Conservation (phyloP, 2,329 filamentous ascomycete species). For the Bipolaris gigantea region DNA sequence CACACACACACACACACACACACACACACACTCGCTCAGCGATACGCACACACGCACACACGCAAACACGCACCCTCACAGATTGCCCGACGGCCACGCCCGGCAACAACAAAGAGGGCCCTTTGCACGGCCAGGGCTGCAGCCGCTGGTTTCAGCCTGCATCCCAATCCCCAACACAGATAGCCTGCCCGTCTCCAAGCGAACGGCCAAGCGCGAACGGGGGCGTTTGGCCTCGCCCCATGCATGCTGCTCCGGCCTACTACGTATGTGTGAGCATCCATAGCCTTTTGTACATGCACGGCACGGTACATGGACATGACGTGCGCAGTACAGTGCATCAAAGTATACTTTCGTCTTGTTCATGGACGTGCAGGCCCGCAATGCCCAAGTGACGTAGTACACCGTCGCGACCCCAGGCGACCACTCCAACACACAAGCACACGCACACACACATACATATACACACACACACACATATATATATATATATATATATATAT, state of each 20-base stretch:
- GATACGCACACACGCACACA: neutral
- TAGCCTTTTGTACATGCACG: neutral
- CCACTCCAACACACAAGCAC: too few relatives aligned
- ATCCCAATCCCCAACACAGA: conserved; percentile 7
- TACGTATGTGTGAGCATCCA: neutral
- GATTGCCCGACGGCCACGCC: neutral
- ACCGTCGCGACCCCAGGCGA: too few relatives aligned
- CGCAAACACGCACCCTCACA: neutral
- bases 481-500: too few relatives aligned
- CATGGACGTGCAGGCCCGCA: too few relatives aligned
- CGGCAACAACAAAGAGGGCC: neutral
- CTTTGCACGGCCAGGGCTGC: neutral
- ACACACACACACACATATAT: too few relatives aligned
- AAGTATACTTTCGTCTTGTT: too few relatives aligned
- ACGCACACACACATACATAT: too few relatives aligned
- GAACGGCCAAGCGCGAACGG: conserved; percentile 2
- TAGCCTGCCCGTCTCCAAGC: conserved; percentile 5
- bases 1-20: neutral
- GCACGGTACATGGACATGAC: too few relatives aligned
- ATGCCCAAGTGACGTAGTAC: too few relatives aligned
- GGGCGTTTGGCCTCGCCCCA: neutral
- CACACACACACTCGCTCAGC: too few relatives aligned
- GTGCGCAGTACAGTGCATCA: too few relatives aligned
- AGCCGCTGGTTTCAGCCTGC: conserved; percentile 11
- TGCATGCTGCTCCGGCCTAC: neutral